Percentiles rank a stretch among this genome's conserved stretches.
Conservation (phyloP, 2,329 filamentous ascomycete species). For the Didymella arachidicola region DNA sequence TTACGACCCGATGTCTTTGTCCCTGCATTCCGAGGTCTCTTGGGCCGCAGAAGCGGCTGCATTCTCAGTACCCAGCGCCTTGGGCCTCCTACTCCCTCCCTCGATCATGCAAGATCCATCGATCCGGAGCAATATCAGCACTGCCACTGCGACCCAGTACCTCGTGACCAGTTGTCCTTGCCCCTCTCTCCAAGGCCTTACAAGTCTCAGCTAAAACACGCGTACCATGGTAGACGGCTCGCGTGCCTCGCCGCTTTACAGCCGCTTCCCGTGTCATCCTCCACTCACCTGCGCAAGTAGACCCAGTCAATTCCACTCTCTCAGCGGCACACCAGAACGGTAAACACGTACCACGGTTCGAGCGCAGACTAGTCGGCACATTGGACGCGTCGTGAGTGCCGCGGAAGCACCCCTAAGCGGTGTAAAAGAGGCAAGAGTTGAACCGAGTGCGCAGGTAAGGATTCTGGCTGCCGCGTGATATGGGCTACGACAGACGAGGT, state of each 20-base stretch:
- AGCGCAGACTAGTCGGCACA: constrained; percentile 12
- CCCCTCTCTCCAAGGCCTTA: background rate
- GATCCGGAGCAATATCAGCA: background rate
- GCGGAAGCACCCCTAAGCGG: constrained; percentile 11
- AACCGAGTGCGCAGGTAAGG: constrained; percentile 4
- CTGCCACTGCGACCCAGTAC: constrained; percentile 6
- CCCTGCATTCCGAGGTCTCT: constrained; percentile 11
- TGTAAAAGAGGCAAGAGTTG: constrained; percentile 1
- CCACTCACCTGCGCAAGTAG: constrained; percentile 6
- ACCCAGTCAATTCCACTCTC: constrained; percentile 5
- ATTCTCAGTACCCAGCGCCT: constrained; percentile 13
- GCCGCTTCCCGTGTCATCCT: constrained; percentile 7
- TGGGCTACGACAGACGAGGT: constrained; percentile 7
- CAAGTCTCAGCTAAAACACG: constrained; percentile 14
- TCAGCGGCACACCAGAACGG: constrained; percentile 10
- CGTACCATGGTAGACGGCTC: constrained; percentile 18
- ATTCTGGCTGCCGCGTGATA: constrained; percentile 10
- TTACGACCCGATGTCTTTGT: constrained; percentile 2
- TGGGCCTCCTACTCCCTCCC: constrained; percentile 16
- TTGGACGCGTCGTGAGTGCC: constrained; percentile 11
- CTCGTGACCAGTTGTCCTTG: constrained; percentile 7
- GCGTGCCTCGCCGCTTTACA: constrained; percentile 21
- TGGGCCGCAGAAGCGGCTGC: constrained; percentile 6
- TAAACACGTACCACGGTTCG: constrained; percentile 6
- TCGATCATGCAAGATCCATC: constrained; percentile 8